A percentile compares a stretch with the other conserved stretches of the same genome.
phyloP scores from a whole-genome alignment of 148 eudicot genomes.

The Euryodendron excelsum region DNA sequence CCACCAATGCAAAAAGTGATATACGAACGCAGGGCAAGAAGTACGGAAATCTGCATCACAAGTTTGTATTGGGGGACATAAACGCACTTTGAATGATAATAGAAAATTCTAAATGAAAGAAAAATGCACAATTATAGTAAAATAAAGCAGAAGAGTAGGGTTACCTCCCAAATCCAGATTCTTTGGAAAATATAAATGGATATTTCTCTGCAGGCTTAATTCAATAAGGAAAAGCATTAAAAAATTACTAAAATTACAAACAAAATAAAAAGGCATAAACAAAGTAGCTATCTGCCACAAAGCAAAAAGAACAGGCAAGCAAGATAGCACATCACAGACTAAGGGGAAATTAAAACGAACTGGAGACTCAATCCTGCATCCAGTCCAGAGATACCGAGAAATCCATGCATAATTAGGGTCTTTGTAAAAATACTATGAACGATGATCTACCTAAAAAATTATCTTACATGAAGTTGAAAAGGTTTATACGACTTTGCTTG shows the following conservation, averaged over 20 bases:
- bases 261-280: slow-evolving; percentile 9
- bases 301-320: neutral
- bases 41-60: slow-evolving; percentile 78
- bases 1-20: slow-evolving; percentile 59
- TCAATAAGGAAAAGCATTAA: neutral
- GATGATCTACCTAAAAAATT: too few relatives aligned
- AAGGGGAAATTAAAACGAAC: neutral
- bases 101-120: neutral
- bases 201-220: slow-evolving; percentile 93
- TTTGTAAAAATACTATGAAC: too few relatives aligned
- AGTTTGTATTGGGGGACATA: neutral
- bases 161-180: slow-evolving; percentile 80
- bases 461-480: too few relatives aligned
- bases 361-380: neutral
- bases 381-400: neutral
- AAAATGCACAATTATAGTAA: neutral
- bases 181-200: slow-evolving; percentile 56
- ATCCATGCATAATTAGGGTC: neutral
- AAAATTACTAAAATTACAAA: neutral
- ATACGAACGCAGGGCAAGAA: slow-evolving; percentile 74
- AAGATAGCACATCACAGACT: neutral
- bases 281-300: neutral
- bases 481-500: too few relatives aligned
- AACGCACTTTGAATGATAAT: neutral
- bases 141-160: slow-evolving; percentile 9